Evolutionary conservation across 345 rosid species (phyloP).

Genomic region (Euphorbia tirucalli): DNA sequence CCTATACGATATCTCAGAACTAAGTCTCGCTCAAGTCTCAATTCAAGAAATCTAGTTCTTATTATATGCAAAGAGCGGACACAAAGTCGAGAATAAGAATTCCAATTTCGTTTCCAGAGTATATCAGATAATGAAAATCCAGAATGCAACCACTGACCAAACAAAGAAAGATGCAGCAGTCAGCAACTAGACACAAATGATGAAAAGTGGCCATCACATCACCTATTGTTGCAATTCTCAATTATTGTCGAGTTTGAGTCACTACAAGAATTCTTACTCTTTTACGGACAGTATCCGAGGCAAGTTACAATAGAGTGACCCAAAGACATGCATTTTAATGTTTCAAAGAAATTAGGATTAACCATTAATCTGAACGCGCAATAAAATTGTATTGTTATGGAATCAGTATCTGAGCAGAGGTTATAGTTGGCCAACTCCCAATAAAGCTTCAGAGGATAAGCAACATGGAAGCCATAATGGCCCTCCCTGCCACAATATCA

Average conservation of each 20-base stretch:
- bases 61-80: not conserved
- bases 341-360: too few species aligned
- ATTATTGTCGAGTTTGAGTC: not conserved
- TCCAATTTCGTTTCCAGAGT: not conserved
- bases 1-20: not conserved
- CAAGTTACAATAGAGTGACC: too few species aligned
- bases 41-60: not conserved
- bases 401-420: too few species aligned
- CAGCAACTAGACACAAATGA: not conserved
- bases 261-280: not conserved
- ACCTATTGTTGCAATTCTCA: not conserved
- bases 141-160: not conserved
- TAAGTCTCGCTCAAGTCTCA: not conserved
- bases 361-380: too few species aligned
- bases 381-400: too few species aligned
- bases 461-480: too few species aligned
- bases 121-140: not conserved
- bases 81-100: not conserved
- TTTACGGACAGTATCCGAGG: not conserved
- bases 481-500: too few species aligned
- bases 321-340: too few species aligned
- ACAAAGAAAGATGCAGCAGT: not conserved
- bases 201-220: not conserved
- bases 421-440: too few species aligned
- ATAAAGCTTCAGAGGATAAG: too few species aligned